Base-by-base conservation (phyloP, 345 rosid species). In the Lumnitzera racemosa region DNA sequence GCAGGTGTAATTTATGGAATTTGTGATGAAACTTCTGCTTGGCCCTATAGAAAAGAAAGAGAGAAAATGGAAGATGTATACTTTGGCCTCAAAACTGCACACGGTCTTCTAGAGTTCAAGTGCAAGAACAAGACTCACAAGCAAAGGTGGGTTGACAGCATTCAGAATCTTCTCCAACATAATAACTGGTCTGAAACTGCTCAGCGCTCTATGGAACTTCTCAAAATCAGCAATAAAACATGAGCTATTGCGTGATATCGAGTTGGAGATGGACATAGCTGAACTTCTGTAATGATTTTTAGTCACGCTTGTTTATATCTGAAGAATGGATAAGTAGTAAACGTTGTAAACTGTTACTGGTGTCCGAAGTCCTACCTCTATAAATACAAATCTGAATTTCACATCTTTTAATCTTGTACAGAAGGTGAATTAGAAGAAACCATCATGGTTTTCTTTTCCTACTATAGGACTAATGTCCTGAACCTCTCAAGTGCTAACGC, bases 71-170 rank as follows among this genome's bases (percentile, higher is more conserved):
- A 86, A 59, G 96, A 89, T 67, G 76, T 86, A 51, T 81, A 82
- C 70, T 89, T 94, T 15, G 99, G 98, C 50, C 79, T 89, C 24
- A 94, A 87, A 72, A 94, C 99, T 0, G 97, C 83, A 24, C 87
- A 94, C 52, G 97, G 99, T n/a, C 90, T 94, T 41, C 56, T 89
- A 15, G 99, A 94, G 70, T 94, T 94, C 75, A 87, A 87, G 71
- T 94, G 99, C 83, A 79, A 81, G 76, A 79, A 60, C 82, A 84
- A 86, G 76, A 57, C 75, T 51, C 87, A 90, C 25, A 94, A 86
- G 85, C 97, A 94, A 71, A 86, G 66, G 72, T 94, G 99, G 99
- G 89, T 88, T 11, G 95, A 80, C 15, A 85, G 81, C 59, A 82
- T 83, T 61, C 82, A 81, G 68, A 74, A 74, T 69, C 96, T 90